Evolutionary conservation across 805 yeast species (phyloP), one percentile per base, ranked within the genome.

Genomic region (Ogataea pini): DNA sequence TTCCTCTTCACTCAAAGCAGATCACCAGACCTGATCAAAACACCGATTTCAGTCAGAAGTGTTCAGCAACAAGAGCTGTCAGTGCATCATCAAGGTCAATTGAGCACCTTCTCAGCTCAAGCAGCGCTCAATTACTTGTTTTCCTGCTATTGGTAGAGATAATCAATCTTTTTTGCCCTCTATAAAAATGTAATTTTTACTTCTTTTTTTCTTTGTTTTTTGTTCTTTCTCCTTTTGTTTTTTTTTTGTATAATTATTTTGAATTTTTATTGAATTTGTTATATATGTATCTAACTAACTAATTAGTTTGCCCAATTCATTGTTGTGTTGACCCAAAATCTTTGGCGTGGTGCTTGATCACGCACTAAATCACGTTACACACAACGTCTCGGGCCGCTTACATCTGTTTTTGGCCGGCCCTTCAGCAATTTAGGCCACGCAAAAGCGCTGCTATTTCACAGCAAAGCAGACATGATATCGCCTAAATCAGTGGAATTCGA

Each of bases 401-500:
- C 22, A 34, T 22, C 13, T 19, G 37, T 34, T 34, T 34, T 34
- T 31, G 39, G 27, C 27, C 9, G 28, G 39, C 39, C 16, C 27
- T 6, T 29, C n/a, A 24, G 42, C 29, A 14, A 10, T 8, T 14
- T 18, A 12, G n/a, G 24, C 32, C 32, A 9, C 31, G 13, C 42
- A 37, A 37, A 24, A 37, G 29, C 32, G 28, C 29, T 37, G 20
- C 32, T 7, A 31, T n/a, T 31, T 4, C 34, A 31, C 34, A 31
- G 34, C 34, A 31, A 31, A 31, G 34, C 34, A 31, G 18, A n/a
- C 17, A 53, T 50, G 54, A 36, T 49, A 17, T 45, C 54, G 16
- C 57, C 59, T 9, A 55, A 55, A 40, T 51, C 60, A n/a, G 22
- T 56, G 36, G 60, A 52, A 12, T 47, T 52, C 18, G 62, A 59